A percentile compares a stretch with the other conserved stretches of the same genome.
Evolutionary conservation across 1,139 yeast genomes (phyloP).

Genomic region (Geotrichum australiense): DNA sequence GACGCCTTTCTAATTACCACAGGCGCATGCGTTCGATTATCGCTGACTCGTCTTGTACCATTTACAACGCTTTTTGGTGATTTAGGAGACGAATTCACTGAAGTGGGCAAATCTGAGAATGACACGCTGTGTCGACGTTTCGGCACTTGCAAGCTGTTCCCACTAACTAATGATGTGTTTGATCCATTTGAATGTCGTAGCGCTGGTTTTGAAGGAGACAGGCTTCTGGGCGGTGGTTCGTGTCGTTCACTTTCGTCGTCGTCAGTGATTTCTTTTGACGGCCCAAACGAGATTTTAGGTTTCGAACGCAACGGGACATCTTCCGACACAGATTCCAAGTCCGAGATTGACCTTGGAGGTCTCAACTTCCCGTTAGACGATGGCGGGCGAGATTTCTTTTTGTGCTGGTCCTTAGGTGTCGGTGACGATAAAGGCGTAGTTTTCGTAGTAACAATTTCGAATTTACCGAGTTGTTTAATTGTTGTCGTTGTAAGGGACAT

Average conservation of each 20-base stretch:
- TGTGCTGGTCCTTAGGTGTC: too few species aligned
- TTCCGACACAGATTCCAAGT: constrained; percentile 33
- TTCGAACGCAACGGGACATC: constrained; percentile 19
- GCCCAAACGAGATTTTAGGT: constrained; percentile 14
- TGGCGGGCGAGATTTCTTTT: too few species aligned
- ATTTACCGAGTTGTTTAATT: constrained; percentile 34
- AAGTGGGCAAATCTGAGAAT: constrained; percentile 8
- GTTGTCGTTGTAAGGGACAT: constrained; percentile 37
- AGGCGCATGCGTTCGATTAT: neutral
- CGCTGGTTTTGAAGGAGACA: constrained; percentile 32
- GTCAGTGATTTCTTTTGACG: constrained; percentile 9
- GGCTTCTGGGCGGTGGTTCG: constrained; percentile 27
- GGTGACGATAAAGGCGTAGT: constrained; percentile 23
- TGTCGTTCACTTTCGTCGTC: constrained; percentile 17
- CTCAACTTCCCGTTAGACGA: too few species aligned
- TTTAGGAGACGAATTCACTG: neutral
- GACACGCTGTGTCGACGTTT: constrained; percentile 14
- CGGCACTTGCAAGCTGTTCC: constrained; percentile 4
- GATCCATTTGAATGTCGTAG: constrained; percentile 24
- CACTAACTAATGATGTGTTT: constrained; percentile 18
- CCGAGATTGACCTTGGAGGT: constrained; percentile 23
- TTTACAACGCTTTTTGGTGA: neutral
- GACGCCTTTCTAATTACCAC: neutral
- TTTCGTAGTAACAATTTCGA: constrained; percentile 33
- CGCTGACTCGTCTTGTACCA: neutral